phyloP scores from a whole-genome alignment of 2,329 filamentous ascomycete species.

The Alternaria angustiovoidea region DNA sequence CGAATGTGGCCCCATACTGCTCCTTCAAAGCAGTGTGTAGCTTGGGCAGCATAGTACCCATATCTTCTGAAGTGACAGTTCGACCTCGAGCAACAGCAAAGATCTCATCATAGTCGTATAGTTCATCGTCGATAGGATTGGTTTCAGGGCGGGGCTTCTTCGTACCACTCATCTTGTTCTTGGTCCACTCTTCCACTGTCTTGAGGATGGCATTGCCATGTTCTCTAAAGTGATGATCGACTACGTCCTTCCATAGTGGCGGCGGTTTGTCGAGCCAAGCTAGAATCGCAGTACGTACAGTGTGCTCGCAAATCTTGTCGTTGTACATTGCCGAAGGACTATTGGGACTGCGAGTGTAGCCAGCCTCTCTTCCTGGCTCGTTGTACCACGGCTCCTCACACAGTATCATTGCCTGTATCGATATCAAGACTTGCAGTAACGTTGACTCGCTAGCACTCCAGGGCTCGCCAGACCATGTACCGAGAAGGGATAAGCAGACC shows the following conservation, averaged over 20 bases:
- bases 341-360: background rate
- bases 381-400: constrained; percentile 64
- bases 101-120: background rate
- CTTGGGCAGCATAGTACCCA: constrained; percentile 8
- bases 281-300: constrained; percentile 45
- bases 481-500: constrained; percentile 35
- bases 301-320: constrained; percentile 31
- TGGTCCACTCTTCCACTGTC: constrained; percentile 31
- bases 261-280: constrained; percentile 39
- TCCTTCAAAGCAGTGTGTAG: constrained; percentile 13
- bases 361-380: constrained; percentile 56
- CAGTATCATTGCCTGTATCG: constrained; percentile 66
- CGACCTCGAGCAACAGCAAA: background rate
- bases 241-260: constrained; percentile 35
- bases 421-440: constrained; percentile 62
- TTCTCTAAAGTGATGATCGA: constrained; percentile 35
- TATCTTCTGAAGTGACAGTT: background rate
- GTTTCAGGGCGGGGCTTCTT: background rate
- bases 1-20: constrained; percentile 5
- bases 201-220: constrained; percentile 35
- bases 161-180: background rate
- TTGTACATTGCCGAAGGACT: constrained; percentile 39
- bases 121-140: background rate
- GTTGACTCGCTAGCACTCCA: constrained; percentile 60
- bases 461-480: constrained; percentile 54